phyloP scores from a whole-genome alignment of 208 protist genomes.

The Leishmania major region DNA sequence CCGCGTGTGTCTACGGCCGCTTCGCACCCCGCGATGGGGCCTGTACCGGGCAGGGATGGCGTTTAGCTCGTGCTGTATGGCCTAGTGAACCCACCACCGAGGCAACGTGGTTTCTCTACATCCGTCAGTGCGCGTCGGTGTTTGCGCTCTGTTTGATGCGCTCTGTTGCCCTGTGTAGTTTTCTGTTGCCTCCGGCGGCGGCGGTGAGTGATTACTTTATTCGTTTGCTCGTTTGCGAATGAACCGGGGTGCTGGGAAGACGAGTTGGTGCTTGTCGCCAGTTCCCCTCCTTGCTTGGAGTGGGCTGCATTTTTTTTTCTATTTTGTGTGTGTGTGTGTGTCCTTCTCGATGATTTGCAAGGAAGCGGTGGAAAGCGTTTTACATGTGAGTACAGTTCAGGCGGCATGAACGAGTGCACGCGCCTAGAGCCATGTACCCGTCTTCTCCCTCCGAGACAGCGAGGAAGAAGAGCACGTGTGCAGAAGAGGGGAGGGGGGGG shows the following conservation, averaged over 20 bases:
- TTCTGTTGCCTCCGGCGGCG: too few species aligned
- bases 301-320: not conserved
- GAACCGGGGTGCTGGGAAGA: not conserved
- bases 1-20: too few species aligned
- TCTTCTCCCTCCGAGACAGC: not conserved
- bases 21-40: not conserved
- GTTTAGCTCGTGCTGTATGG: too few species aligned
- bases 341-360: not conserved
- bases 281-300: not conserved
- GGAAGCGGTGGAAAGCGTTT: not conserved
- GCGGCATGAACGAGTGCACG: not conserved
- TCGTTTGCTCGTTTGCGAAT: not conserved
- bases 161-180: not conserved
- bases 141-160: not conserved
- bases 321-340: not conserved
- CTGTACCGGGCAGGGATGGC: too few species aligned
- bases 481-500: not conserved
- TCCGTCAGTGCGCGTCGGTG: not conserved
- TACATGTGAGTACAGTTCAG: not conserved
- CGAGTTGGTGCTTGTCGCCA: too few species aligned
- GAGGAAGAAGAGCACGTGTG: not conserved
- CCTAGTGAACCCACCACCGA: too few species aligned
- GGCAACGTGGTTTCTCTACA: not conserved
- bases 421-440: not conserved
- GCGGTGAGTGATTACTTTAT: too few species aligned